phyloP scores from a whole-genome alignment of 176 grass and related monocot genomes.

The Phoenix roebelenii region DNA sequence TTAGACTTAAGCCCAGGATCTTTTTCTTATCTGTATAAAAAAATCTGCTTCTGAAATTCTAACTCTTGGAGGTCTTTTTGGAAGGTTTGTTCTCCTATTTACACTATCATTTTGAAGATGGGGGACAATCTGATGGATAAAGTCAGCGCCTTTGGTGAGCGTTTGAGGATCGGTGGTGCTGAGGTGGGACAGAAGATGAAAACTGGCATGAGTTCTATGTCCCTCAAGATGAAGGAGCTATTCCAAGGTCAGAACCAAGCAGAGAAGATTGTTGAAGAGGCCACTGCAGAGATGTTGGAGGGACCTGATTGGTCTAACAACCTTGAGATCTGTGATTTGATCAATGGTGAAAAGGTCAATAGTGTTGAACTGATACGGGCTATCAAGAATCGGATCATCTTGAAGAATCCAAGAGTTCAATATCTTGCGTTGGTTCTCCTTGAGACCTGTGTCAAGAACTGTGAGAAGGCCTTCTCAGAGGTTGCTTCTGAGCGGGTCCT shows the following conservation, averaged over 20 bases:
- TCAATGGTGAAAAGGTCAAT: slow-evolving; percentile 48
- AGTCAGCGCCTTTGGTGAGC: slow-evolving; percentile 62
- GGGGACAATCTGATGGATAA: slow-evolving; percentile 74
- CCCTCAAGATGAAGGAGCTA: slow-evolving; percentile 73
- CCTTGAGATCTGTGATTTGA: slow-evolving; percentile 84
- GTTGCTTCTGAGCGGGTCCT: slow-evolving; percentile 70
- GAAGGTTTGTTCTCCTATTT: no score
- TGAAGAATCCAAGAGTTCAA: slow-evolving; percentile 65
- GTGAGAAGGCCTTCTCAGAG: slow-evolving; percentile 79
- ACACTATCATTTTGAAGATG: slow-evolving; percentile 18
- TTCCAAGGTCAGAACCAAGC: slow-evolving; percentile 82
- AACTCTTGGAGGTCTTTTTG: no score
- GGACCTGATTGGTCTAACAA: slow-evolving; percentile 64
- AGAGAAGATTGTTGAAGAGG: slow-evolving; percentile 78
- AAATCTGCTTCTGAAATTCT: no score
- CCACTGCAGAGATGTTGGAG: slow-evolving; percentile 49
- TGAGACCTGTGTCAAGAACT: slow-evolving; percentile 73
- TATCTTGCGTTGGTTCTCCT: slow-evolving; percentile 72
- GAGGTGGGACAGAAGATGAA: slow-evolving; percentile 74
- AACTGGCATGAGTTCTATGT: slow-evolving; percentile 59
- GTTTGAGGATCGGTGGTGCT: slow-evolving; percentile 56
- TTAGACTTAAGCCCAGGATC: no score
- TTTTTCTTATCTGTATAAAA: no score
- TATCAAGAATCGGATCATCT: slow-evolving; percentile 68
- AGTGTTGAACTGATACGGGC: slow-evolving; percentile 61